Conservation (phyloP, 768 basidiomycete genomes). For the Leucosporidium creatinivorum region DNA sequence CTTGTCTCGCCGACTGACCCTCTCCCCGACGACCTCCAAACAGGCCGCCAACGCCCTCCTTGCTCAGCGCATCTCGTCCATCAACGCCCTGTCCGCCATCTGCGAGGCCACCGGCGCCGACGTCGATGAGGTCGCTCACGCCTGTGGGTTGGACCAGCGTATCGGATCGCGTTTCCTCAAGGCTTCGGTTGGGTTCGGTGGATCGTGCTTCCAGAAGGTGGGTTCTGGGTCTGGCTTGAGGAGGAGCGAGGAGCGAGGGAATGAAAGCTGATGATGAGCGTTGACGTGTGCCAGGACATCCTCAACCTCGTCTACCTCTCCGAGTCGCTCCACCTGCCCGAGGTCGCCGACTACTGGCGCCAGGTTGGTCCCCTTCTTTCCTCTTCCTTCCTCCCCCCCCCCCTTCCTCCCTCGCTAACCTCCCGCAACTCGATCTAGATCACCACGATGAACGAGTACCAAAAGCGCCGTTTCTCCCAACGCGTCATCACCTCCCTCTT, state of each 20-base stretch:
- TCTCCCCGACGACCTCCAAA: too few relatives aligned
- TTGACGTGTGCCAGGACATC: constrained; percentile 69
- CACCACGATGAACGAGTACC: constrained; percentile 97
- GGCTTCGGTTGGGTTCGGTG: constrained; percentile 92
- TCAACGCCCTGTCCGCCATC: constrained; percentile 96
- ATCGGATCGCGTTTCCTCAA: constrained; percentile 93
- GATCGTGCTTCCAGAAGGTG: constrained; percentile 46
- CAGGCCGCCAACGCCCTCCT: constrained; percentile 96
- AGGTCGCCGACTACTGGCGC: constrained; percentile 95
- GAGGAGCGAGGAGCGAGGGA: neutral
- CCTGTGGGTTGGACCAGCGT: constrained; percentile 86
- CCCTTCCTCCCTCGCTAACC: neutral
- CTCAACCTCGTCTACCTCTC: constrained; percentile 96
- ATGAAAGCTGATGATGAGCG: neutral
- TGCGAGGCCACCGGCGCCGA: constrained; percentile 98
- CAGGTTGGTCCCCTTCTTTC: constrained; percentile 38
- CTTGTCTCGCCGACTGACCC: neutral
- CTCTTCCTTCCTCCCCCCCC: too few relatives aligned
- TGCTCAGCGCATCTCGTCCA: constrained; percentile 94
- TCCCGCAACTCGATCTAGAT: constrained; percentile 53
- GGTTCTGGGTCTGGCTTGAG: neutral
- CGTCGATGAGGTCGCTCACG: constrained; percentile 93
- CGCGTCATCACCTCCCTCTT: constrained; percentile 94
- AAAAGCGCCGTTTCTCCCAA: constrained; percentile 92
- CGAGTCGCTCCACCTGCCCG: constrained; percentile 87